These are phyloP conservation scores for Talinum fruticosum DNA, from an alignment of 148 eudicot genomes.

Conservation along the genomic window DNA sequence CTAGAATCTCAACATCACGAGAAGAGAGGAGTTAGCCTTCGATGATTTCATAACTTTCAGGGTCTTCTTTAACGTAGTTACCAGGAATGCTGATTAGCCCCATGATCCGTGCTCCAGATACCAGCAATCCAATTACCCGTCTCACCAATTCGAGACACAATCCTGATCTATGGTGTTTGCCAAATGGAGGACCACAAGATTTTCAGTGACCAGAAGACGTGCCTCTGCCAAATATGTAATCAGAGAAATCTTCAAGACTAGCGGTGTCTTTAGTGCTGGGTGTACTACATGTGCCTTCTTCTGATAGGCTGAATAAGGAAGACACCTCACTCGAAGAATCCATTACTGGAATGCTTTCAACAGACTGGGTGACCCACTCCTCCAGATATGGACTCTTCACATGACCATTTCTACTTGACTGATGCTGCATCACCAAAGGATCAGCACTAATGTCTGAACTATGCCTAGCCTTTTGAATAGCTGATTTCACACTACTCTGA, in stretches of 20 bases:
- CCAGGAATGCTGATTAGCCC: background rate
- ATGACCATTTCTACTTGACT: constrained; percentile 28
- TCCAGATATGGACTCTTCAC: constrained; percentile 30
- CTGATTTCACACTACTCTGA: constrained; percentile 10
- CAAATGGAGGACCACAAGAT: background rate
- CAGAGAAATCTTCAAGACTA: constrained; percentile 32
- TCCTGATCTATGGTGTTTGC: background rate
- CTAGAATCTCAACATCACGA: background rate
- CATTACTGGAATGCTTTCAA: constrained; percentile 32
- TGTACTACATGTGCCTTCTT: constrained; percentile 38
- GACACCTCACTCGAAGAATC: constrained; percentile 36
- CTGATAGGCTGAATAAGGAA: constrained; percentile 35
- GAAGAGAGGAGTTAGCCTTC: background rate
- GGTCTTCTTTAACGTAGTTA: background rate
- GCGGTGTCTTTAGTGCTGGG: constrained; percentile 32
- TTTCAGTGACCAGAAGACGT: constrained; percentile 1
- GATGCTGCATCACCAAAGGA: constrained; percentile 28
- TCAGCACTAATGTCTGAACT: constrained; percentile 18
- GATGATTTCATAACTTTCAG: background rate
- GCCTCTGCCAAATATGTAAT: constrained; percentile 27
- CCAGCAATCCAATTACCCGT: too few relatives aligned
- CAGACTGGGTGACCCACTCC: constrained; percentile 38
- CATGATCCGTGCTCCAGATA: too few relatives aligned
- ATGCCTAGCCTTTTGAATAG: constrained; percentile 10
- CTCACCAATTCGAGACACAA: background rate